Evolutionary conservation across 1,284 basidiomycete genomes (phyloP).

Genomic region (Puccinia horiana): DNA sequence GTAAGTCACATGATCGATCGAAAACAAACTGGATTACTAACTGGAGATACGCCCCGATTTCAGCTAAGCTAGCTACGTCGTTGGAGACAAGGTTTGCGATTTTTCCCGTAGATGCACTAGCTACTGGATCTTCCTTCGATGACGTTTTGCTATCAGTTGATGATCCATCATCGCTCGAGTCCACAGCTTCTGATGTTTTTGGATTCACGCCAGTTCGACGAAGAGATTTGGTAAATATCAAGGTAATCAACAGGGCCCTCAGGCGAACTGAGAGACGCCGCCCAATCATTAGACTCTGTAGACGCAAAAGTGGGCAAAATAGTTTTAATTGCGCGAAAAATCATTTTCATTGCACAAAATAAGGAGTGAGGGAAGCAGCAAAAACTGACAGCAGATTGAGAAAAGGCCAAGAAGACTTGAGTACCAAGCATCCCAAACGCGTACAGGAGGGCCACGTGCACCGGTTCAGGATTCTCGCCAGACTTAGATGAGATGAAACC

Average conservation of each 20-base stretch:
- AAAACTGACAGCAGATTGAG: conserved; percentile 28
- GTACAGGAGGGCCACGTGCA: conserved; percentile 63
- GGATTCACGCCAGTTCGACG: conserved; percentile 60
- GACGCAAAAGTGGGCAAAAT: not conserved
- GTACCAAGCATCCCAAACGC: conserved; percentile 62
- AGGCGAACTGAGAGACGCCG: conserved; percentile 51
- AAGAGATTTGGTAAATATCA: conserved; percentile 65
- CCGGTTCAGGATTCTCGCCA: conserved; percentile 57
- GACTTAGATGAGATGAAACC: conserved; percentile 59
- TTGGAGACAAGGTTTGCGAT: conserved; percentile 64
- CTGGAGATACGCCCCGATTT: conserved; percentile 42
- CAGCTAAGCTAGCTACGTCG: conserved; percentile 60
- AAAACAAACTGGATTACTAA: not conserved
- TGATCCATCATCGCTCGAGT: conserved; percentile 56
- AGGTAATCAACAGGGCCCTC: conserved; percentile 62
- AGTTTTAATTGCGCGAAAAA: not conserved
- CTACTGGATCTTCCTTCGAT: conserved; percentile 51
- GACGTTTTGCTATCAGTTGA: conserved; percentile 27
- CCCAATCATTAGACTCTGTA: conserved; percentile 35
- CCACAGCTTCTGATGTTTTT: conserved; percentile 21
- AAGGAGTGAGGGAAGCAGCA: not conserved
- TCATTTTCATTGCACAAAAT: not conserved
- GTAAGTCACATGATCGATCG: conserved; percentile 55
- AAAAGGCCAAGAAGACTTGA: conserved; percentile 57
- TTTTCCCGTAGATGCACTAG: conserved; percentile 62